Evolutionary conservation across 805 yeast genomes (phyloP).

Genomic region (Kurtzmaniella cleridarum): DNA sequence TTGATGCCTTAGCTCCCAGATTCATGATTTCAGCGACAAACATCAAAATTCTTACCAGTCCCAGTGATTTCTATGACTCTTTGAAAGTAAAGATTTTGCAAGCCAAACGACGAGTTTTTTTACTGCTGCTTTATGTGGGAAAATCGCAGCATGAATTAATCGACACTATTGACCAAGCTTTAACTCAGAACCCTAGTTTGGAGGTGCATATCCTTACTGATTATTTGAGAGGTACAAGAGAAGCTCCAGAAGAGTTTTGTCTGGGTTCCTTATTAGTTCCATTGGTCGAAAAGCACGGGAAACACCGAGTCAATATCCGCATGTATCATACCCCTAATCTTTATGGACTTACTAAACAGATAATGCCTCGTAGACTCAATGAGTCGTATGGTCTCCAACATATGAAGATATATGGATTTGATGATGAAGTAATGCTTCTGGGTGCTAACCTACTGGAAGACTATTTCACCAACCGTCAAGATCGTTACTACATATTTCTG

Average conservation of each 20-base stretch:
- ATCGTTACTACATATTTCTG: conserved; percentile 75
- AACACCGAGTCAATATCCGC: conserved; percentile 67
- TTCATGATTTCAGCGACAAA: conserved; percentile 54
- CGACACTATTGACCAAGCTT: conserved; percentile 53
- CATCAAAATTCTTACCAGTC: conserved; percentile 58
- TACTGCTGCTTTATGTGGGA: conserved; percentile 85
- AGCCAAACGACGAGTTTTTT: conserved; percentile 66
- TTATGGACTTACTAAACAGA: conserved; percentile 54
- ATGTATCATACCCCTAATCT: conserved; percentile 88
- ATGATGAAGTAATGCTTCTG: conserved; percentile 76
- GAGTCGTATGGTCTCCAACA: conserved; percentile 94
- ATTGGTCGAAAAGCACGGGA: conserved; percentile 59
- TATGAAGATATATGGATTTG: conserved; percentile 95
- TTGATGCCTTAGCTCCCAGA: conserved; percentile 63
- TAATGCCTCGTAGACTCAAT: conserved; percentile 79
- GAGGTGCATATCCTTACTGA: conserved; percentile 74
- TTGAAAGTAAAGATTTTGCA: conserved; percentile 55
- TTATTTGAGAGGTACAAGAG: conserved; percentile 89
- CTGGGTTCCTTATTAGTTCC: conserved; percentile 72
- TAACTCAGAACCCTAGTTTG: conserved; percentile 53
- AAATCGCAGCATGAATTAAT: conserved; percentile 74
- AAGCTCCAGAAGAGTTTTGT: conserved; percentile 65
- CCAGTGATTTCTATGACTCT: conserved; percentile 64
- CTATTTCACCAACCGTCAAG: conserved; percentile 93
- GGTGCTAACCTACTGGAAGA: conserved; percentile 93